A percentile compares a stretch with the other conserved stretches of the same genome.
Evolutionary conservation across 2,329 filamentous ascomycete genomes (phyloP).

Genomic region (Colletotrichum sp.): DNA sequence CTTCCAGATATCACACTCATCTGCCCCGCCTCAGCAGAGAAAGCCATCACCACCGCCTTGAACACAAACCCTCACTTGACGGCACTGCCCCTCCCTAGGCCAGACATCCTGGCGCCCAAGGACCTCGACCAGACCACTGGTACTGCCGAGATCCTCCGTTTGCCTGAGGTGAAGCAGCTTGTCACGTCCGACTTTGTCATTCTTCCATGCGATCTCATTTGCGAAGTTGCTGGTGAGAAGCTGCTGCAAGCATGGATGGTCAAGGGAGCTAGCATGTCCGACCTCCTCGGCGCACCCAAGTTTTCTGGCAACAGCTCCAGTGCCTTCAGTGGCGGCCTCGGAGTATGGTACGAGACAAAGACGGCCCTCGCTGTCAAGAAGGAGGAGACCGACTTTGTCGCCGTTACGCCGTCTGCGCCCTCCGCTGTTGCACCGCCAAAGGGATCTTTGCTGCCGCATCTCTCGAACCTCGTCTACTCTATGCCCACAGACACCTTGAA

Average conservation of each 20-base stretch:
- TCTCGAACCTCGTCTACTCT: slow-evolving; percentile 83
- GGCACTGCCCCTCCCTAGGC: slow-evolving; percentile 72
- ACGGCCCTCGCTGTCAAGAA: slow-evolving; percentile 78
- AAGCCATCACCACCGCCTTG: slow-evolving; percentile 72
- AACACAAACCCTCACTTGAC: slow-evolving; percentile 82
- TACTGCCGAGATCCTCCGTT: slow-evolving; percentile 85
- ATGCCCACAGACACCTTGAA: slow-evolving; percentile 90
- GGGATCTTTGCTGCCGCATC: slow-evolving; percentile 68
- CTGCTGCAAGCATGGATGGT: slow-evolving; percentile 94
- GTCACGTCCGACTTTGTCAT: slow-evolving; percentile 89
- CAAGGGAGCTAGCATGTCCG: slow-evolving; percentile 72
- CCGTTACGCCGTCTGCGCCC: slow-evolving; percentile 70
- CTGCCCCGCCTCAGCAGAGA: slow-evolving; percentile 67
- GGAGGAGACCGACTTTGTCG: slow-evolving; percentile 92
- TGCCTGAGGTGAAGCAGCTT: slow-evolving; percentile 79
- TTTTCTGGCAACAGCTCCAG: slow-evolving; percentile 42
- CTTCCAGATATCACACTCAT: slow-evolving; percentile 65
- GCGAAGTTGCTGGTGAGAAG: slow-evolving; percentile 82
- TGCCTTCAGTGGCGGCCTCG: slow-evolving; percentile 75
- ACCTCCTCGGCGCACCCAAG: slow-evolving; percentile 55
- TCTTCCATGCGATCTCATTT: slow-evolving; percentile 91
- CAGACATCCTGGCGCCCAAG: slow-evolving; percentile 77
- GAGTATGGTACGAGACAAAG: slow-evolving; percentile 91
- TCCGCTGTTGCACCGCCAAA: slow-evolving; percentile 50
- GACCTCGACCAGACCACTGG: slow-evolving; percentile 83